Evolutionary conservation across 2,329 filamentous ascomycete species (phyloP), one percentile per base, ranked within the genome.

Genomic region (Penicillium sp.): DNA sequence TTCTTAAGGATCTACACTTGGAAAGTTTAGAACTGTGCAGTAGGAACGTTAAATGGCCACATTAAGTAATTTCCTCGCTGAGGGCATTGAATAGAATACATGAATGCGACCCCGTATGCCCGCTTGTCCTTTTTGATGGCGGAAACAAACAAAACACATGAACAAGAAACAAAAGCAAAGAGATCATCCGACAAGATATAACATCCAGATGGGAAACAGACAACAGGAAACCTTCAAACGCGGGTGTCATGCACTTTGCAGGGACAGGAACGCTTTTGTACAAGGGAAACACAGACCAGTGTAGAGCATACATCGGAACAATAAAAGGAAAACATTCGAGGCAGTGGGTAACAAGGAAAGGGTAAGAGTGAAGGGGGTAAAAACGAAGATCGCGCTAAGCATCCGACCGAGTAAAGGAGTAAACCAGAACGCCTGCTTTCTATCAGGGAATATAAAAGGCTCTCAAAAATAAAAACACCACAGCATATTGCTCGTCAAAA

Each of bases 371-470:
- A 55, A 60, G 45, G 52, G 36, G 54, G 55, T 57, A 59, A 29
- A 57, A 55, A 57, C 44, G 44, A 59, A 58, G 57, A 59, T 55
- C 38, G 71, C 70, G 69, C 72, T 71, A 53, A 65, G 61, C 68
- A 68, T 68, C 70, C 71, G 60, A 55, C 66, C 64, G 54, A 55
- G 58, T 58, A 61, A 67, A 61, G 64, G 61, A 69, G 62, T 66
- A 73, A 68, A 72, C 70, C 68, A 66, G 49, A 70, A 74, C 74
- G 70, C 72, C 70, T 62, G 65, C 64, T 67, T 71, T 74, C 71
- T 74, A 75, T 76, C 61, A 68, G 68, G 70, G 72, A 73, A 75
- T 74, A 73, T 67, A 67, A 61, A 67, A 53, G 51, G 57, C 50
- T 62, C 57, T 60, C 55, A 69, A 72, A 72, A 70, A 67, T 60